Evolutionary conservation across 164 flowering plant genomes (phyloP).

Genomic region (Tetrastigma voinierianum): DNA sequence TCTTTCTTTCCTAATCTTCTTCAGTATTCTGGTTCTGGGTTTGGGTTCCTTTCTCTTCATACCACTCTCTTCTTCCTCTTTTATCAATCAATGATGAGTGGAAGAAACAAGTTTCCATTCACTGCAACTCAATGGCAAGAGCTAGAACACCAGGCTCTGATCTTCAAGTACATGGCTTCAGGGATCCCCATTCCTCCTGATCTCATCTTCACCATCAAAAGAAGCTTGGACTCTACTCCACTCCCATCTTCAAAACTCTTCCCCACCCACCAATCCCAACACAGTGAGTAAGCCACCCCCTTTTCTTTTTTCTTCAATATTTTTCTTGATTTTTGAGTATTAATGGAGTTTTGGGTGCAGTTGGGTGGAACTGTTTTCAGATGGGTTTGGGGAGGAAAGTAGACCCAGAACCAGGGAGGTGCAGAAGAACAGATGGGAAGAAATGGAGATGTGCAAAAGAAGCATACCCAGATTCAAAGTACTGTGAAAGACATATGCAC

Average conservation of each 20-base stretch:
- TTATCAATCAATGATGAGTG: conserved; percentile 31
- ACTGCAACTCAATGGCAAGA: conserved; percentile 79
- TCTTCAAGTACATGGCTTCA: conserved; percentile 70
- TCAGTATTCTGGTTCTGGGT: neutral
- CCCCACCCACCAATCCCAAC: conserved; percentile 42
- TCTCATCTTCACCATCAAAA: conserved; percentile 60
- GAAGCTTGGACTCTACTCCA: conserved; percentile 44
- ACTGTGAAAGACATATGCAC: conserved; percentile 94
- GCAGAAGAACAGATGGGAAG: conserved; percentile 93
- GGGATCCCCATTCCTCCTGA: conserved; percentile 79
- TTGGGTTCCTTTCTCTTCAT: neutral
- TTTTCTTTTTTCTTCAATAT: neutral
- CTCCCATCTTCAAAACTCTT: conserved; percentile 37
- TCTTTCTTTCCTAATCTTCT: neutral
- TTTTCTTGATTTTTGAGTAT: neutral
- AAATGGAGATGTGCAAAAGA: conserved; percentile 91
- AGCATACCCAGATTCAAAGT: conserved; percentile 78
- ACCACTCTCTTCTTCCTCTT: neutral
- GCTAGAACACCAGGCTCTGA: conserved; percentile 80
- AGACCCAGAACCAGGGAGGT: conserved; percentile 91
- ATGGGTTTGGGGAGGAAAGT: conserved; percentile 72
- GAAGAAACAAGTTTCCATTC: conserved; percentile 54
- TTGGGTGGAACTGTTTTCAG: conserved; percentile 69
- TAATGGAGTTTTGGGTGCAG: conserved; percentile 30
- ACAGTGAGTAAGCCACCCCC: conserved; percentile 41